Conservation (phyloP, 2,329 filamentous ascomycete genomes). For the Cercospora beticola region DNA sequence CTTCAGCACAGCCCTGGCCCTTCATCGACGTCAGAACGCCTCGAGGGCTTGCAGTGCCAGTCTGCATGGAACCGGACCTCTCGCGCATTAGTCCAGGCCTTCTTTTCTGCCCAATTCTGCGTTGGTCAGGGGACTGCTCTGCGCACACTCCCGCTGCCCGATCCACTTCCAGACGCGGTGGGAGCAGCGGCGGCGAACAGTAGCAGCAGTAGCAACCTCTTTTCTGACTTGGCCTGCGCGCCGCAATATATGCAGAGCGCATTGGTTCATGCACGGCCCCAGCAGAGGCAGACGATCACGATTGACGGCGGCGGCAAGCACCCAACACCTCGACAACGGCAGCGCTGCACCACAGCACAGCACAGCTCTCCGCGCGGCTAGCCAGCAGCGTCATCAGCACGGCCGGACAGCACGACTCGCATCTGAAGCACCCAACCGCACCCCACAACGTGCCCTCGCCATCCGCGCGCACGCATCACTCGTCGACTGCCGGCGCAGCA, state of each 20-base stretch:
- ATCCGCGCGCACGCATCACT: slow-evolving; percentile 1
- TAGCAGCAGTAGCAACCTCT: neutral
- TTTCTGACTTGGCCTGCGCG: neutral
- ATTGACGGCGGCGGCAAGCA: neutral
- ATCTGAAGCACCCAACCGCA: slow-evolving; percentile 18
- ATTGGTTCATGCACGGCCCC: slow-evolving; percentile 5
- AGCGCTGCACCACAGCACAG: neutral
- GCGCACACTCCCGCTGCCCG: neutral
- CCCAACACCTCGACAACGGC: neutral
- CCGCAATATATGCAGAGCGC: neutral
- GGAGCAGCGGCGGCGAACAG: neutral
- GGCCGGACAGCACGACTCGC: slow-evolving; percentile 19
- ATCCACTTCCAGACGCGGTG: neutral
- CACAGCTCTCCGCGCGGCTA: slow-evolving; percentile 1
- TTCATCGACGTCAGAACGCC: slow-evolving; percentile 8
- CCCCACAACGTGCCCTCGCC: slow-evolving; percentile 9
- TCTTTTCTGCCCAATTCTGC: slow-evolving; percentile 4
- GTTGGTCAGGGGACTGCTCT: slow-evolving; percentile 2
- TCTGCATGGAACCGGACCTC: neutral
- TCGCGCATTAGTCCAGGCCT: slow-evolving; percentile 2
- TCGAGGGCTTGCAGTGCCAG: slow-evolving; percentile 5
- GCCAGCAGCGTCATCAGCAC: slow-evolving; percentile 6
- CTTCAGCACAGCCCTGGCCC: neutral
- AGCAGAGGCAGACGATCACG: slow-evolving; percentile 4
- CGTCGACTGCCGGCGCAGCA: neutral